Base-by-base conservation (phyloP, 768 basidiomycete genomes). In the Heimioporus sp. region DNA sequence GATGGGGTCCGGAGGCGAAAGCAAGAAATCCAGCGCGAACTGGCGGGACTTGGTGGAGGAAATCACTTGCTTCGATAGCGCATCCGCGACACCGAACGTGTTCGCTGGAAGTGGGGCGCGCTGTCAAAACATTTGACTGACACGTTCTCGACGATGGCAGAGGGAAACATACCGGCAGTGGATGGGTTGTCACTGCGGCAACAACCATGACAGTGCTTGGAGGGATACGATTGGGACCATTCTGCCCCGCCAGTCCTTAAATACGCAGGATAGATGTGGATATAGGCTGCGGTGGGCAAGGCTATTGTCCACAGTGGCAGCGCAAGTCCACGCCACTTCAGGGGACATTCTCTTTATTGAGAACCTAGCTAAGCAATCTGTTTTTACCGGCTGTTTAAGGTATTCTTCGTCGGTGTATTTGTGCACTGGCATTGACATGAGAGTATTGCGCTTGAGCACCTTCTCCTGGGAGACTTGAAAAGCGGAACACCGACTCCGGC, bases 181-280 rank as follows among this genome's bases (percentile, higher is more conserved):
- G 16, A 28, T 47, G 53, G 15, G 28, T 19, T 13, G 45, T 21
- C 12, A 44, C 20, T 17, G 37, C 4, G 36, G 32, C 12, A 17
- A 41, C 32, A 21, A 53, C 39, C 62, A 65, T 62, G 52, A 31
- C n/a, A n/a, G n/a, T 46, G 5, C 41, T 28, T 13, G 48, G 12
- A 5, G 10, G 13, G n/a, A 5, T 10, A 17, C 2, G 17, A n/a
- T 15, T 38, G 20, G 10, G 20, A 30, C 30, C 31, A 49, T 13
- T 2, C 21, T 13, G 36, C 28, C 36, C 15, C 5, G 10, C 24
- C 43, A 28, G 28, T 35, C 28, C 39, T 42, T 61, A 53, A 64
- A 64, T 61, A 55, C 24, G 40, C 3, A 24, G 32, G 40, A 7
- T 36, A 24, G 28, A 12, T 46, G 54, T 54, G 57, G 52, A 52